A percentile compares a stretch with the other conserved stretches of the same genome.
Conservation (phyloP, 352 stramenopile species). For the Globisporangium paroecandrum region DNA sequence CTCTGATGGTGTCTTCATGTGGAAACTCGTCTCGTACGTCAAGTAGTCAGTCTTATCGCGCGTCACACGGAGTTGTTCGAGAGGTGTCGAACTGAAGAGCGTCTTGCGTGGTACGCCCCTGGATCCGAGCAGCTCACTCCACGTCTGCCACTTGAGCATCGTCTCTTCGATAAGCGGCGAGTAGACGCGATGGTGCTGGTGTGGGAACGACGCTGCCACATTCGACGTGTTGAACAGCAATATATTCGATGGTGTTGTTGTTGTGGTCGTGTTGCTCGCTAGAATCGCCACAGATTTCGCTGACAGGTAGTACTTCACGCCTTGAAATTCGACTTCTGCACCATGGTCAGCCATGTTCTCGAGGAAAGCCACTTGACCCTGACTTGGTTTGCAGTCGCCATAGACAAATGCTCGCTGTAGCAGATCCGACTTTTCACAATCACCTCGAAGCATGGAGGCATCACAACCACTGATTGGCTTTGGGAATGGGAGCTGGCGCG, state of each 20-base stretch:
- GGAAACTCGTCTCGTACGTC: slow-evolving; percentile 56
- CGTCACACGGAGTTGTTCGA: slow-evolving; percentile 60
- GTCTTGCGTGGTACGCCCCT: slow-evolving; percentile 27
- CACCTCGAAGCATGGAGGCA: neutral
- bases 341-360: slow-evolving; percentile 41
- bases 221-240: slow-evolving; percentile 60
- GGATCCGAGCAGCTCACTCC: slow-evolving; percentile 43
- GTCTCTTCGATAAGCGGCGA: slow-evolving; percentile 31
- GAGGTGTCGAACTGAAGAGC: slow-evolving; percentile 31
- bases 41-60: slow-evolving; percentile 58
- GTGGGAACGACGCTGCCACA: slow-evolving; percentile 41
- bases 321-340: slow-evolving; percentile 34
- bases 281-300: slow-evolving; percentile 50
- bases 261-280: slow-evolving; percentile 17
- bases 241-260: neutral
- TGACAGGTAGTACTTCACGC: slow-evolving; percentile 32
- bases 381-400: slow-evolving; percentile 23
- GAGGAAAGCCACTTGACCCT: slow-evolving; percentile 42
- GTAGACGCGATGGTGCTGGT: slow-evolving; percentile 37
- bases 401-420: slow-evolving; percentile 54
- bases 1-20: neutral
- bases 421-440: slow-evolving; percentile 8
- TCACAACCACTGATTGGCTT: slow-evolving; percentile 16
- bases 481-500: slow-evolving; percentile 49
- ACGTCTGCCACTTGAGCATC: slow-evolving; percentile 42